Evolutionary conservation across 1,139 yeast species (phyloP).

Genomic region (Saccharomyces pastorianus): DNA sequence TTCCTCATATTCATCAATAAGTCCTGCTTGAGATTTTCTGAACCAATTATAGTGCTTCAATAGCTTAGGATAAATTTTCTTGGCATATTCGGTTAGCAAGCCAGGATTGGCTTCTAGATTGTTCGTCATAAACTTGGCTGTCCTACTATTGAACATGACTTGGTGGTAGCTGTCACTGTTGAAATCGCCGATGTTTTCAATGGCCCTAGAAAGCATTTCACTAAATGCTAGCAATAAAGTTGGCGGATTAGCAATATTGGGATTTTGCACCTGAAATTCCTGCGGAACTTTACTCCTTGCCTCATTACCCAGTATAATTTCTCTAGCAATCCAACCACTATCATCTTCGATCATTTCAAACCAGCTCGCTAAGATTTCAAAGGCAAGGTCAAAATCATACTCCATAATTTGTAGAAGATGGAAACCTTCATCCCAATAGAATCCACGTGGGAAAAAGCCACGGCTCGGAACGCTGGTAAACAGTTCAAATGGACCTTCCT

Average conservation of each 20-base stretch:
- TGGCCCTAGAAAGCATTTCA: slow-evolving; percentile 49
- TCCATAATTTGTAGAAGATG: slow-evolving; percentile 75
- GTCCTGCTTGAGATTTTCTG: slow-evolving; percentile 72
- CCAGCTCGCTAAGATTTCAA: slow-evolving; percentile 85
- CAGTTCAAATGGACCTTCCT: slow-evolving; percentile 63
- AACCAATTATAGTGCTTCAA: slow-evolving; percentile 80
- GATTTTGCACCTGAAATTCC: slow-evolving; percentile 81
- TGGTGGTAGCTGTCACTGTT: slow-evolving; percentile 5
- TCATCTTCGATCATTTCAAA: slow-evolving; percentile 77
- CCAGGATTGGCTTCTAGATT: slow-evolving; percentile 50
- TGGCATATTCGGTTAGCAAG: slow-evolving; percentile 54
- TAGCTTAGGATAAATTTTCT: slow-evolving; percentile 65
- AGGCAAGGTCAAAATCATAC: slow-evolving; percentile 75
- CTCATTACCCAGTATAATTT: slow-evolving; percentile 87
- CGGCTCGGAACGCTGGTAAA: slow-evolving; percentile 87
- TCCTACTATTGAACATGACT: slow-evolving; percentile 12
- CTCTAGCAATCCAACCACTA: slow-evolving; percentile 96
- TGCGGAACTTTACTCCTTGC: slow-evolving; percentile 81
- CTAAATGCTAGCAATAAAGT: slow-evolving; percentile 78
- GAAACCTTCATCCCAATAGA: slow-evolving; percentile 98
- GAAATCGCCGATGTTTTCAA: slow-evolving; percentile 14
- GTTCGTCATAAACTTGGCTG: slow-evolving; percentile 18
- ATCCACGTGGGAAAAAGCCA: slow-evolving; percentile 92
- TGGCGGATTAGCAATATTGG: slow-evolving; percentile 92
- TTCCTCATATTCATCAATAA: slow-evolving; percentile 45